phyloP scores from a whole-genome alignment of 1,284 basidiomycete genomes.

The Puccinia horiana region DNA sequence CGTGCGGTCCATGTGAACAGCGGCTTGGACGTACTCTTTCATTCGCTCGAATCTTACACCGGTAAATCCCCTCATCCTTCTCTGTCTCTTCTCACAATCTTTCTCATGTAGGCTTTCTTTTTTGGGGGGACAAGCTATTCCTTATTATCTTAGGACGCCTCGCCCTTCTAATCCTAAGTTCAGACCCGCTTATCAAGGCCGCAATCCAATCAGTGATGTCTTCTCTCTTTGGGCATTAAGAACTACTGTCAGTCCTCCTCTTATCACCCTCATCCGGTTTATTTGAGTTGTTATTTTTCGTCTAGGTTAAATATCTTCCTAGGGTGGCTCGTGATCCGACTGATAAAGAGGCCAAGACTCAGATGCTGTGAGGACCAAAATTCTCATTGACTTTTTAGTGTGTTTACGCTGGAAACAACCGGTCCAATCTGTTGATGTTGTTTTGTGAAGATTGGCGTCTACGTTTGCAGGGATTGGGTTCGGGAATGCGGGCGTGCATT shows the following conservation, averaged over 20 bases:
- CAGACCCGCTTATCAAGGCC: slow-evolving; percentile 88
- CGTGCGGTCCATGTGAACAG: slow-evolving; percentile 84
- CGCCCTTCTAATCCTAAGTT: slow-evolving; percentile 85
- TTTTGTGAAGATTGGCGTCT: slow-evolving; percentile 64
- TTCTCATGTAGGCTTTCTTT: background rate
- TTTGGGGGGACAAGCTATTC: slow-evolving; percentile 51
- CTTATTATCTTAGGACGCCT: slow-evolving; percentile 80
- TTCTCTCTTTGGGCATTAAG: slow-evolving; percentile 93
- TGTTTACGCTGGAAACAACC: slow-evolving; percentile 44
- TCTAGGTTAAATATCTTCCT: slow-evolving; percentile 76
- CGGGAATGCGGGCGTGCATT: slow-evolving; percentile 87
- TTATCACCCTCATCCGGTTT: background rate
- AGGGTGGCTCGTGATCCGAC: slow-evolving; percentile 75
- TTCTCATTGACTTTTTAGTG: slow-evolving; percentile 48
- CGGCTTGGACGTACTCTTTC: slow-evolving; percentile 87
- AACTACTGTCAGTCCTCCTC: slow-evolving; percentile 65
- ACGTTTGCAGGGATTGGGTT: slow-evolving; percentile 94
- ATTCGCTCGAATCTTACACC: slow-evolving; percentile 88
- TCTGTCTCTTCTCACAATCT: background rate
- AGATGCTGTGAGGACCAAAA: slow-evolving; percentile 72
- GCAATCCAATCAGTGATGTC: slow-evolving; percentile 90
- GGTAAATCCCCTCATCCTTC: slow-evolving; percentile 54
- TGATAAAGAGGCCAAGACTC: slow-evolving; percentile 78
- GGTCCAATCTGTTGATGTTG: background rate
- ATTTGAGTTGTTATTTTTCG: background rate